Base-by-base conservation (phyloP, 2,329 filamentous ascomycete genomes). In the Sclerotinia trifoliorum region DNA sequence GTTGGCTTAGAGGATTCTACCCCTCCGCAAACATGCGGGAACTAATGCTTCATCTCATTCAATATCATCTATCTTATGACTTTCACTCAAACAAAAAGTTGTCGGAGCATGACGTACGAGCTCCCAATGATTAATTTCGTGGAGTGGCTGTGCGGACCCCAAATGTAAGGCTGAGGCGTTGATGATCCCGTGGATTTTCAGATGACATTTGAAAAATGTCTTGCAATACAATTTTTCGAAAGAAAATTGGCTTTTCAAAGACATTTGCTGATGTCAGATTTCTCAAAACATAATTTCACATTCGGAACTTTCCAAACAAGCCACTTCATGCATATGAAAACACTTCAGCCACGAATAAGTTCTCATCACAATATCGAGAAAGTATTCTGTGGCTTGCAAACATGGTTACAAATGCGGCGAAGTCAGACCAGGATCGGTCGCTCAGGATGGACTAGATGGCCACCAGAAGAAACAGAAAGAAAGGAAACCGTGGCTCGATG, bases 271-370 rank as follows among this genome's bases (percentile, higher is more conserved):
- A 62, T 32, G 46, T 62, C 19, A 51, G 60, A 62, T 51, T 62
- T 62, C 29, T 17, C n/a, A 39, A 19, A 51, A 29, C 29, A 62
- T 49, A 21, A 24, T 61, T 61, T 32, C 57, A 17, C 58, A 17
- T 61, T 61, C 44, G 44, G 58, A 61, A 61, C 44, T 61, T 49
- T 61, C 26, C 58, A 48, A 61, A 49, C 58, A 17, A 62, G 26
- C 58, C 58, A 62, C 29, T 48, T 49, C 7, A 35, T 35, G 35
- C 35, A 10, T 19, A 13, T n/a, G 8, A 49, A 10, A 35, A 5
- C 11, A 13, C 35, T 46, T 46, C 57, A 46, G 44, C 29, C 58
- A 62, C 44, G 24, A 35, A 5, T 35, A 10, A 5, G 10, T 35
- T 17, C 10, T 35, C 21, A 11, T 62, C 58, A 35, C 44, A 10